phyloP scores from a whole-genome alignment of 1,284 basidiomycete genomes.

The Trametes versicolor region DNA sequence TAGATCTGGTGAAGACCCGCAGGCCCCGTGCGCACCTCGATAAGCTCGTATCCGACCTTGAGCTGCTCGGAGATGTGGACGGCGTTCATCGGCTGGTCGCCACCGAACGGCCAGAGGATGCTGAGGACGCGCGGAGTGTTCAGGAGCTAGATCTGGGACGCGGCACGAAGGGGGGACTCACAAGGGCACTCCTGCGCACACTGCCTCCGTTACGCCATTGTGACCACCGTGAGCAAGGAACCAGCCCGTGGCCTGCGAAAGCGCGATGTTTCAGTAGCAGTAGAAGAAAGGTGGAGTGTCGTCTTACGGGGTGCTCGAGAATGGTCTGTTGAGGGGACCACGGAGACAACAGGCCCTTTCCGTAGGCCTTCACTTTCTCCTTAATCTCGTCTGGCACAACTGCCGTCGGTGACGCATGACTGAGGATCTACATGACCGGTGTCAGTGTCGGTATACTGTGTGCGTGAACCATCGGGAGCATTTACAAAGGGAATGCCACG shows the following conservation, averaged over 20 bases:
- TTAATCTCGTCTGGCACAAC: constrained; percentile 28
- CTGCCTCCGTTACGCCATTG: constrained; percentile 33
- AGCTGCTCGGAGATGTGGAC: constrained; percentile 33
- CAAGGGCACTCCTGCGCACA: constrained; percentile 31
- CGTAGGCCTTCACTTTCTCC: constrained; percentile 32
- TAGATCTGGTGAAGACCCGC: constrained; percentile 34
- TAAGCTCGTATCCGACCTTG: constrained; percentile 39
- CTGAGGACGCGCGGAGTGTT: constrained; percentile 10
- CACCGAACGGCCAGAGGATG: constrained; percentile 40
- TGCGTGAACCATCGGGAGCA: background rate
- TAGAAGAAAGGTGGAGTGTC: background rate
- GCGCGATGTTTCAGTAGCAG: background rate
- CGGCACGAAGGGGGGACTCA: constrained; percentile 4
- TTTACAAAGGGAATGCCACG: constrained; percentile 32
- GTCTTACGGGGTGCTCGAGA: constrained; percentile 35
- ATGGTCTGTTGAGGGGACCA: constrained; percentile 40
- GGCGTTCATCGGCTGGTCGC: constrained; percentile 40
- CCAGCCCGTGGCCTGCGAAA: constrained; percentile 32
- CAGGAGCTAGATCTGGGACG: background rate
- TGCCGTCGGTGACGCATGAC: constrained; percentile 31
- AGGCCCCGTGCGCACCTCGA: constrained; percentile 37
- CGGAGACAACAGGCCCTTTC: constrained; percentile 30
- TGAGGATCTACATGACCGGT: constrained; percentile 32
- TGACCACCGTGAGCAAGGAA: constrained; percentile 36
- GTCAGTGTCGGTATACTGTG: background rate